These are phyloP conservation scores for Singerocomus inundabilis DNA, from an alignment of 1,284 basidiomycete species.

Conservation along the genomic window DNA sequence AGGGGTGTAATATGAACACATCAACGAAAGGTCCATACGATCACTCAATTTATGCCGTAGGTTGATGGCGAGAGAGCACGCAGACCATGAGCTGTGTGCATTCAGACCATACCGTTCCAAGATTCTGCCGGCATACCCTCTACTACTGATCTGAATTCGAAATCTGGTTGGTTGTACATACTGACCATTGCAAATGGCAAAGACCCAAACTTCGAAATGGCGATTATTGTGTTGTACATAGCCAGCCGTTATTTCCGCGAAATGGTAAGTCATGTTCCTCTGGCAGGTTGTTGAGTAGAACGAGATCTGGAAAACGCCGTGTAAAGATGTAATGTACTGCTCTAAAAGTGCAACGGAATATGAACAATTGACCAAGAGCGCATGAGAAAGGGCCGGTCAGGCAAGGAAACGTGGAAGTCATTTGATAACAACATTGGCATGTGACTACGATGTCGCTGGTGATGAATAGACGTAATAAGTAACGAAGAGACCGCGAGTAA, in stretches of 20 bases:
- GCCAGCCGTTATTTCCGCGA: slow-evolving; percentile 22
- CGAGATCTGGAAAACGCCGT: slow-evolving; percentile 1
- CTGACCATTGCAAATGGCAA: slow-evolving; percentile 7
- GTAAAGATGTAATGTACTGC: slow-evolving; percentile 8
- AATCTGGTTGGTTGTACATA: slow-evolving; percentile 6
- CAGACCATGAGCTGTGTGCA: slow-evolving; percentile 40
- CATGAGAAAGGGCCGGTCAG: slow-evolving; percentile 8
- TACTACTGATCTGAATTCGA: slow-evolving; percentile 2
- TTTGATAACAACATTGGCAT: slow-evolving; percentile 12
- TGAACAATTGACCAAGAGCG: slow-evolving; percentile 3
- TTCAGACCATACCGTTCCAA: slow-evolving; percentile 39
- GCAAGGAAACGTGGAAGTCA: slow-evolving; percentile 8
- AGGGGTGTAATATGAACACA: slow-evolving; percentile 43
- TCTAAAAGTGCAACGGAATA: slow-evolving; percentile 2
- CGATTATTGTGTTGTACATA: slow-evolving; percentile 14
- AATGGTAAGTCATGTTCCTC: background rate
- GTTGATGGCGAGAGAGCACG: background rate
- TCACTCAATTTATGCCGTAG: background rate
- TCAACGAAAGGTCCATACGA: slow-evolving; percentile 38
- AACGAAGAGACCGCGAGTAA: slow-evolving; percentile 1
- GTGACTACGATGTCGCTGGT: slow-evolving; percentile 2
- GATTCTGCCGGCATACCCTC: background rate
- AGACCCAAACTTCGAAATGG: background rate
- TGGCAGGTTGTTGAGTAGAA: background rate
- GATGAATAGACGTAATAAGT: slow-evolving; percentile 15